Percentiles rank a stretch among this genome's conserved stretches.
These are phyloP conservation scores for Fusarium proliferatum DNA, from an alignment of 2,329 filamentous ascomycete genomes.

Conservation along the genomic window DNA sequence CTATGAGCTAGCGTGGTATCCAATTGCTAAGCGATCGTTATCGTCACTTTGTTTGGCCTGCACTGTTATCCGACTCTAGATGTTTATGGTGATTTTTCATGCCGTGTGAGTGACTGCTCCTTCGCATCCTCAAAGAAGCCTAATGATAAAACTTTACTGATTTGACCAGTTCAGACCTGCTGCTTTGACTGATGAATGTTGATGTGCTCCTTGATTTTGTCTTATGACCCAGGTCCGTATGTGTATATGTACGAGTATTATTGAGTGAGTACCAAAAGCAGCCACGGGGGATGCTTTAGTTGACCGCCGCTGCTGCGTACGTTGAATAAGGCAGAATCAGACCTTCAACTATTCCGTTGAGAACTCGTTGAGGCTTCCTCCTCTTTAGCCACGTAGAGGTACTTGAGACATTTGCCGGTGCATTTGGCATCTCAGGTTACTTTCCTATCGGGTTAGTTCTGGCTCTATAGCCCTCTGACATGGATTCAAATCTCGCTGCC, in stretches of 20 bases:
- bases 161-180: background rate
- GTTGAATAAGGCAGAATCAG: background rate
- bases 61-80: background rate
- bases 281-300: background rate
- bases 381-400: background rate
- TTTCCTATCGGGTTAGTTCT: background rate
- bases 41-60: background rate
- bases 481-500: background rate
- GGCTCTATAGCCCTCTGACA: background rate
- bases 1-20: conserved; percentile 8
- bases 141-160: background rate
- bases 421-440: background rate
- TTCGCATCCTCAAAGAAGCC: background rate
- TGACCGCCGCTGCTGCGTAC: background rate
- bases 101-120: background rate
- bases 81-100: background rate
- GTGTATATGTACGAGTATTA: background rate
- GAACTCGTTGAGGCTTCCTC: background rate
- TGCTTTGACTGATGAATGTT: background rate
- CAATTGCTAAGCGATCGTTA: conserved; percentile 18
- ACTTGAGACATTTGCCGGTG: background rate
- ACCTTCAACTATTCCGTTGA: background rate
- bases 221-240: background rate
- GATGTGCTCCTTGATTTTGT: background rate
- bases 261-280: background rate